Percentiles rank a stretch among this genome's conserved stretches.
phyloP scores from a whole-genome alignment of 768 basidiomycete species.

The Suillus occidentalis region DNA sequence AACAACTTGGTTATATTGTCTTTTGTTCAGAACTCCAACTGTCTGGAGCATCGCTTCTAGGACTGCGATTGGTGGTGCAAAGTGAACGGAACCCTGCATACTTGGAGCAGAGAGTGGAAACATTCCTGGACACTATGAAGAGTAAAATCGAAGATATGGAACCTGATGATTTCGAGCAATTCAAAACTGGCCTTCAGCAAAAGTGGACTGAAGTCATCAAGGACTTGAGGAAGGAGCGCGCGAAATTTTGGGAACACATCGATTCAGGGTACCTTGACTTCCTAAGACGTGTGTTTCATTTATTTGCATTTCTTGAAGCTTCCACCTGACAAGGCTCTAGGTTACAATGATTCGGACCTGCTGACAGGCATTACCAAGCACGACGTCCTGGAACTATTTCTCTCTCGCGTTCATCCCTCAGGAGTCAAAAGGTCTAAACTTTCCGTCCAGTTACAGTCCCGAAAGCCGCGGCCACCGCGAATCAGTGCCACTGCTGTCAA shows the following conservation, averaged over 20 bases:
- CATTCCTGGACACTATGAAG: conserved; percentile 79
- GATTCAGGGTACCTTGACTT: conserved; percentile 86
- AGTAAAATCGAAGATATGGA: conserved; percentile 65
- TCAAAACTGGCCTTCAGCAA: conserved; percentile 73
- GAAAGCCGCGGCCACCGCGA: conserved; percentile 56
- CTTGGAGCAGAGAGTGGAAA: conserved; percentile 86
- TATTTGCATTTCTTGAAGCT: background rate
- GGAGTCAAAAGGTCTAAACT: conserved; percentile 76
- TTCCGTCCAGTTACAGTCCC: conserved; percentile 79
- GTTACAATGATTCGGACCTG: conserved; percentile 65
- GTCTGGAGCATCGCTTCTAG: conserved; percentile 66
- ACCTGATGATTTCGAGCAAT: conserved; percentile 71
- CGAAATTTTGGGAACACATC: conserved; percentile 69
- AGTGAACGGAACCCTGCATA: conserved; percentile 79
- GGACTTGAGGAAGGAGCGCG: conserved; percentile 81
- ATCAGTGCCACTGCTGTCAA: conserved; percentile 64
- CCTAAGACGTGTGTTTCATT: conserved; percentile 62
- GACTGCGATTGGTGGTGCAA: conserved; percentile 84
- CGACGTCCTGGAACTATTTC: conserved; percentile 74
- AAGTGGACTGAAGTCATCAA: conserved; percentile 86
- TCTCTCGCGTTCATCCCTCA: conserved; percentile 64
- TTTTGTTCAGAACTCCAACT: conserved; percentile 56
- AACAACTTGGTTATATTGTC: conserved; percentile 95
- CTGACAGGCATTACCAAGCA: conserved; percentile 68
- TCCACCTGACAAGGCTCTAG: conserved; percentile 38